A percentile compares a stretch with the other conserved stretches of the same genome.
Evolutionary conservation across 148 eudicot species (phyloP).

Genomic region (Pharnaceum exiguum): DNA sequence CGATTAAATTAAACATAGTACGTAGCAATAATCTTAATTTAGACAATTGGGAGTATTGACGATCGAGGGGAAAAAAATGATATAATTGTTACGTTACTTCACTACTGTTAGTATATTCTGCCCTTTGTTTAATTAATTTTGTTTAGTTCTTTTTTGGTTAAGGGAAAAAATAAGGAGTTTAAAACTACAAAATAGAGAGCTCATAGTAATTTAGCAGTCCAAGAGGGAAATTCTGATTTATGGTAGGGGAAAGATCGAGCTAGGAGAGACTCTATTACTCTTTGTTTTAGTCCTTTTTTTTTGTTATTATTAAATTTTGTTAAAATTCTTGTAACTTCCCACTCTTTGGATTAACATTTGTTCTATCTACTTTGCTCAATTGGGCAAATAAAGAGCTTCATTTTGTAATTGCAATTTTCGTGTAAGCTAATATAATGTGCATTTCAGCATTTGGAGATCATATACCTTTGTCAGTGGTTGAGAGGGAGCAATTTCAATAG

Average conservation of each 20-base stretch:
- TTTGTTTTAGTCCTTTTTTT: slow-evolving; percentile 10
- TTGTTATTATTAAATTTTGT: too few relatives aligned
- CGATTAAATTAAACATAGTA: not conserved
- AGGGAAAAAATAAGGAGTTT: slow-evolving; percentile 8
- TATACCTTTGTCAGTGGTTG: not conserved
- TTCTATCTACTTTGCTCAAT: slow-evolving; percentile 11
- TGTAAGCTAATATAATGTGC: slow-evolving; percentile 7
- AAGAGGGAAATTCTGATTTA: not conserved
- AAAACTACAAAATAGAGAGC: slow-evolving; percentile 4
- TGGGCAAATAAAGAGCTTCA: slow-evolving; percentile 16
- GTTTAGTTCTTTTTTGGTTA: too few relatives aligned
- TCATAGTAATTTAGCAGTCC: not conserved
- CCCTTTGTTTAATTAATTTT: too few relatives aligned
- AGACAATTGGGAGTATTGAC: too few relatives aligned
- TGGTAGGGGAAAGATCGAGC: too few relatives aligned
- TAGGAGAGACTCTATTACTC: slow-evolving; percentile 1
- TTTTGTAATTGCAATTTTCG: slow-evolving; percentile 14
- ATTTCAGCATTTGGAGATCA: not conserved
- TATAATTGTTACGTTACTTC: too few relatives aligned
- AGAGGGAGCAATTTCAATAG: not conserved
- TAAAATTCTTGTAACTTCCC: too few relatives aligned
- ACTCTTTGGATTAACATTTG: slow-evolving; percentile 5
- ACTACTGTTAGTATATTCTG: too few relatives aligned
- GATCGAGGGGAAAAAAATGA: too few relatives aligned
- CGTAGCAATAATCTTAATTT: too few relatives aligned